A percentile compares a stretch with the other conserved stretches of the same genome.
phyloP scores from a whole-genome alignment of 768 basidiomycete species.

The Xanthoconium purpureum region DNA sequence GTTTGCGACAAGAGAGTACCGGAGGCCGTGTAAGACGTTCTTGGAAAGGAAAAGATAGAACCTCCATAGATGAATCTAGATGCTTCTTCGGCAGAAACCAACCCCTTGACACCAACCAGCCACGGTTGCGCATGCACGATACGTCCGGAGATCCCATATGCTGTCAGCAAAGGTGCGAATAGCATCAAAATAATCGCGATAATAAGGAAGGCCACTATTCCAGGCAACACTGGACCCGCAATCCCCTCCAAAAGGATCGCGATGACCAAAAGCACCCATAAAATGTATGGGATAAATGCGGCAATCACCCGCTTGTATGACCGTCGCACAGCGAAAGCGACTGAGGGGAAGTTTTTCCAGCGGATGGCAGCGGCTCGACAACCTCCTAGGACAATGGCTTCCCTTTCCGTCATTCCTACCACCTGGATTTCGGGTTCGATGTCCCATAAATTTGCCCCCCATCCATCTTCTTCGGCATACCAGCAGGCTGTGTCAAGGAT shows the following conservation, averaged over 20 bases:
- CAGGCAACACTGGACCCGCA: no score
- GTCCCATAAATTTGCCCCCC: conserved; percentile 19
- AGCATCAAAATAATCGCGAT: conserved; percentile 12
- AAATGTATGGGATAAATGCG: background rate
- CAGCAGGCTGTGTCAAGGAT: conserved; percentile 4
- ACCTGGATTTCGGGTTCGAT: conserved; percentile 16
- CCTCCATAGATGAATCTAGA: conserved; percentile 16
- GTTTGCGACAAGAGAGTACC: conserved; percentile 15
- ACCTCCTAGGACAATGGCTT: conserved; percentile 22
- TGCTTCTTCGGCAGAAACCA: conserved; percentile 22
- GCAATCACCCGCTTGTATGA: conserved; percentile 15
- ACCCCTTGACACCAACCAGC: conserved; percentile 24
- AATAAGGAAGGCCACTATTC: background rate
- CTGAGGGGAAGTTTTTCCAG: conserved; percentile 23
- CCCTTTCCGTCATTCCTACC: conserved; percentile 17
- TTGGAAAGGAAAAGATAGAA: conserved; percentile 2
- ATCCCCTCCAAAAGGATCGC: background rate
- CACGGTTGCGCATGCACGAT: conserved; percentile 19
- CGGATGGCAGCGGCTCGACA: conserved; percentile 21
- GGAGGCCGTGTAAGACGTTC: conserved; percentile 18
- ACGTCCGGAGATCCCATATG: conserved; percentile 18
- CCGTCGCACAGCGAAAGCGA: conserved; percentile 14
- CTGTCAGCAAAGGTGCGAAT: conserved; percentile 3
- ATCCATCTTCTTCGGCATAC: conserved; percentile 22
- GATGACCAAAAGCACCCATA: background rate